These are phyloP conservation scores for Pichia sp. DNA, from an alignment of 1,139 yeast species.

Conservation along the genomic window DNA sequence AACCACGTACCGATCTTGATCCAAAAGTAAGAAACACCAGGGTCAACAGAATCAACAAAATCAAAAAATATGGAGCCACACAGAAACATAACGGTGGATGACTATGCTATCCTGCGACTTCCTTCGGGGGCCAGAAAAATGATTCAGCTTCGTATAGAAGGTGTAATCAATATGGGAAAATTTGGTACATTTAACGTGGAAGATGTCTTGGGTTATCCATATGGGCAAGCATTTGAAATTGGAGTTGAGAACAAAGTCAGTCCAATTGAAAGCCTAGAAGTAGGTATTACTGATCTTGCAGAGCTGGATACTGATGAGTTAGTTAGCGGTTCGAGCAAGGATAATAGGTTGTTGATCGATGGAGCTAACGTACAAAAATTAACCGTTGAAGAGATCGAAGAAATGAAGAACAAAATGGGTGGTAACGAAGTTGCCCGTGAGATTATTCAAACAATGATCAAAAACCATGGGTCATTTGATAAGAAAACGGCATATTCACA, in stretches of 20 bases:
- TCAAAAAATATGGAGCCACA: slow-evolving; percentile 27
- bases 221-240: slow-evolving; percentile 88
- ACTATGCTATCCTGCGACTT: slow-evolving; percentile 63
- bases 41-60: background rate
- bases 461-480: slow-evolving; percentile 81
- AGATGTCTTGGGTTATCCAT: slow-evolving; percentile 73
- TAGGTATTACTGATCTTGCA: slow-evolving; percentile 22
- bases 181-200: slow-evolving; percentile 81
- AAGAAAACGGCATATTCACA: slow-evolving; percentile 87
- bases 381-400: slow-evolving; percentile 72
- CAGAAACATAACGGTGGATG: slow-evolving; percentile 34
- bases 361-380: slow-evolving; percentile 75
- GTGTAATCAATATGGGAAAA: slow-evolving; percentile 72
- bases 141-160: slow-evolving; percentile 57
- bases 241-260: slow-evolving; percentile 50
- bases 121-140: slow-evolving; percentile 81
- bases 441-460: slow-evolving; percentile 76
- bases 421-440: slow-evolving; percentile 68
- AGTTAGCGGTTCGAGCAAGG: slow-evolving; percentile 38
- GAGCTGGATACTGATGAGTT: slow-evolving; percentile 24
- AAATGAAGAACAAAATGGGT: slow-evolving; percentile 62
- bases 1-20: background rate
- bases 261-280: slow-evolving; percentile 40
- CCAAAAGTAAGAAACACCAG: background rate
- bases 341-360: slow-evolving; percentile 68